Evolutionary conservation across 2,329 filamentous ascomycete species (phyloP), one percentile per base, ranked within the genome.

Genomic region (Aspergillus pseudotamarii): DNA sequence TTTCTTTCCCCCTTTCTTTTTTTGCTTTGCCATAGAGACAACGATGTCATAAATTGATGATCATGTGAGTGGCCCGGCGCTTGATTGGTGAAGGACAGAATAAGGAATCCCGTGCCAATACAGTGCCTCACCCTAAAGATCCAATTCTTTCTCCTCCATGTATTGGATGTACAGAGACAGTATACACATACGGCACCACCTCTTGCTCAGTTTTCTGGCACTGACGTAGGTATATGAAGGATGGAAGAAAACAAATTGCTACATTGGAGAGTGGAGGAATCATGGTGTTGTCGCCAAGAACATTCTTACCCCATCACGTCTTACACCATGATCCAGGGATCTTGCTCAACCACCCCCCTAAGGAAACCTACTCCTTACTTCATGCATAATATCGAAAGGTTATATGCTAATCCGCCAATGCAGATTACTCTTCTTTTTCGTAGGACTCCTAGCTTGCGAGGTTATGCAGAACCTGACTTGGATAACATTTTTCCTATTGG

Each of bases 301-400:
- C 46, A 50, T 50, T 50, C 26, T 32, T 32, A 32, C 48, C 28
- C 28, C 16, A 51, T 51, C 26, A 19, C 21, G 48, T 34, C 16
- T n/a, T 19, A 34, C 32, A 38, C 16, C 16, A 36, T 38, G 30
- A 55, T 38, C 32, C 32, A 55, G 32, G 51, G 34, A 55, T 55
- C 56, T 58, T 58, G 38, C 30, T 32, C 34, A 45, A 50, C 28
- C 28, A 11, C 6, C 30, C 38, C 32, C 55, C 38, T n/a, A 41
- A n/a, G 19, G 38, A 43, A 46, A 51, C 57, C 58, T 57, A 36
- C 55, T 57, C 58, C 58, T 60, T 60, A 36, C 58, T 28, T 45
- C 48, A 26, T 60, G 58, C 50, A 54, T 43, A 38, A 46, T 43
- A 55, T 54, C 26, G 48, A 54, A 54, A 60, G 51, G 23, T 60